Conservation (phyloP, 768 basidiomycete species). For the Mycena olivaceomarginata region DNA sequence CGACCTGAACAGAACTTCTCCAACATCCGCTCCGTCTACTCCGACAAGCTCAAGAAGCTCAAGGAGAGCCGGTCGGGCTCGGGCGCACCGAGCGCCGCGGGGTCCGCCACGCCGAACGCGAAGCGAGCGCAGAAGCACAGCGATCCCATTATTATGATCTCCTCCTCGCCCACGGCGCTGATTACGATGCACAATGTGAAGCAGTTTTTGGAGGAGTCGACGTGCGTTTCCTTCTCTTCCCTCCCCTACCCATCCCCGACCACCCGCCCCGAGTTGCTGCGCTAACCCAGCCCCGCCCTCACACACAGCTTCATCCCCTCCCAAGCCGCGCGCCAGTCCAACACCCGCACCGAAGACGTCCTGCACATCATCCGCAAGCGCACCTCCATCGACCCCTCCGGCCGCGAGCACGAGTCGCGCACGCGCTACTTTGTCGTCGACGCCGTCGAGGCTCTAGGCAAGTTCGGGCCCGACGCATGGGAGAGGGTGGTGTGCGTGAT, state of each 20-base stretch:
- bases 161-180: conserved; percentile 94
- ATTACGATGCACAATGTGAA: conserved; percentile 99
- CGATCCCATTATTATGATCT: conserved; percentile 98
- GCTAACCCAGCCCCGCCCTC: too few relatives aligned
- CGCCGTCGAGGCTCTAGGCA: conserved; percentile 92
- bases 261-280: too few relatives aligned
- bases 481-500: conserved; percentile 98
- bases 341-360: conserved; percentile 86
- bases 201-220: conserved; percentile 92
- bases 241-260: too few relatives aligned
- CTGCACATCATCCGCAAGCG: conserved; percentile 92
- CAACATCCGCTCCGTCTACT: conserved; percentile 76
- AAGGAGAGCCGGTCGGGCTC: conserved; percentile 77
- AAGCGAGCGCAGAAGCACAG: conserved; percentile 80
- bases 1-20: conserved; percentile 85
- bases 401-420: conserved; percentile 75
- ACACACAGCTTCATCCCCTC: conserved; percentile 81
- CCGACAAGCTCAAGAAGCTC: conserved; percentile 87
- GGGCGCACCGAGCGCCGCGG: conserved; percentile 39
- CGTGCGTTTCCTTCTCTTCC: conserved; percentile 63
- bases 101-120: too few relatives aligned
- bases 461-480: conserved; percentile 96
- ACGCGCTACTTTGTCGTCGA: conserved; percentile 92
- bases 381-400: conserved; percentile 80
- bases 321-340: conserved; percentile 83